Evolutionary conservation across 2,329 filamentous ascomycete species (phyloP).

Genomic region (Dendrostoma leiphaemia): DNA sequence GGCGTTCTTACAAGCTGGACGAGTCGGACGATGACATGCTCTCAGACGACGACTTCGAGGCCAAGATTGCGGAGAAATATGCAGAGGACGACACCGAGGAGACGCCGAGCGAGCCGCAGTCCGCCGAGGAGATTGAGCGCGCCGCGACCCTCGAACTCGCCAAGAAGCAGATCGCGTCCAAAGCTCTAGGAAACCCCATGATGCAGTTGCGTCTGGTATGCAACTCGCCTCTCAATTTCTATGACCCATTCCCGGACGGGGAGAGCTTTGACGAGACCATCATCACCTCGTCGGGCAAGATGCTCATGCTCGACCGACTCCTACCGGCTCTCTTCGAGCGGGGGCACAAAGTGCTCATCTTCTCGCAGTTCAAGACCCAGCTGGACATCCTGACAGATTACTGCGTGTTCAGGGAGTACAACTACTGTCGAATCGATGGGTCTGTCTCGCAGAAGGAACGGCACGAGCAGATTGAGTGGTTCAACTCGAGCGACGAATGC

Average conservation of each 20-base stretch:
- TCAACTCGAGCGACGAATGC: slow-evolving; percentile 63
- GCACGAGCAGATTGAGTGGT: slow-evolving; percentile 67
- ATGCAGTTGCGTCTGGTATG: slow-evolving; percentile 91
- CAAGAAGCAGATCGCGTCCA: slow-evolving; percentile 82
- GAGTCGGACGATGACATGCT: slow-evolving; percentile 63
- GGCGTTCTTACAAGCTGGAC: slow-evolving; percentile 50
- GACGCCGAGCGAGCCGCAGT: slow-evolving; percentile 32
- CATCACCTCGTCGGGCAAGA: slow-evolving; percentile 87
- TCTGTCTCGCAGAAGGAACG: slow-evolving; percentile 74
- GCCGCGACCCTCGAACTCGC: slow-evolving; percentile 72
- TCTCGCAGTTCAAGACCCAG: slow-evolving; percentile 94
- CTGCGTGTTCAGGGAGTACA: slow-evolving; percentile 73
- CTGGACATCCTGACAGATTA: slow-evolving; percentile 90
- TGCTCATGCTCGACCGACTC: slow-evolving; percentile 87
- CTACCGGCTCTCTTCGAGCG: slow-evolving; percentile 70
- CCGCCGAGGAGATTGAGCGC: slow-evolving; percentile 61
- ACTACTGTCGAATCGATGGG: slow-evolving; percentile 87
- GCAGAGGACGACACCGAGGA: slow-evolving; percentile 35
- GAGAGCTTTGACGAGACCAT: slow-evolving; percentile 74
- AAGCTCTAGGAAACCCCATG: slow-evolving; percentile 89
- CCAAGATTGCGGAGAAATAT: slow-evolving; percentile 66
- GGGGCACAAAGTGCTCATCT: slow-evolving; percentile 90
- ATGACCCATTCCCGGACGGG: slow-evolving; percentile 73
- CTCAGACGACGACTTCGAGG: slow-evolving; percentile 82
- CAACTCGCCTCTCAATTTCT: slow-evolving; percentile 95